Evolutionary conservation across 2,329 filamentous ascomycete species (phyloP).

Genomic region (Neopestalotiopsis sp.): DNA sequence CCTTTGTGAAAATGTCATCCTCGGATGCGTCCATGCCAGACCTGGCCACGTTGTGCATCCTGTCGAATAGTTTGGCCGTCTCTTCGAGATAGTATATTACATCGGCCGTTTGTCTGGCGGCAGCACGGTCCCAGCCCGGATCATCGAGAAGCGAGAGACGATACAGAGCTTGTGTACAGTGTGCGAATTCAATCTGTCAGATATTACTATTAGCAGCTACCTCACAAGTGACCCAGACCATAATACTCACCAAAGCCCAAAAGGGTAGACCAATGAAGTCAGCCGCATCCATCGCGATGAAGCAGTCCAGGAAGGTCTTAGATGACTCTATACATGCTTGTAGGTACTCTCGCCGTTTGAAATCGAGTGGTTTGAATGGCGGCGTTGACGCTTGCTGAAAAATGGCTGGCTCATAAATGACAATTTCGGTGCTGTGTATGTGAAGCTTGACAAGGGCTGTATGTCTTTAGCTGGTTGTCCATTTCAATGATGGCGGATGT

Average conservation of each 20-base stretch:
- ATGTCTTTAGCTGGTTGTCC: not conserved
- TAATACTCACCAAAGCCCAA: constrained; percentile 20
- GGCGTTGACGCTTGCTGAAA: constrained; percentile 23
- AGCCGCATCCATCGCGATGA: constrained; percentile 26
- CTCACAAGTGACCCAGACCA: no score
- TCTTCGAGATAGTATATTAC: constrained; percentile 28
- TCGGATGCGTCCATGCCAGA: constrained; percentile 24
- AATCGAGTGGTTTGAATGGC: constrained; percentile 20
- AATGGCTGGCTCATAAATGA: constrained; percentile 44
- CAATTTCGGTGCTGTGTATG: constrained; percentile 42
- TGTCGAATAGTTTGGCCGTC: constrained; percentile 25
- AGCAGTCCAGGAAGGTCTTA: constrained; percentile 31
- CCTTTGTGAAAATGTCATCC: constrained; percentile 8
- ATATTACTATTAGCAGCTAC: no score
- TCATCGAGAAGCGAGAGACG: constrained; percentile 34
- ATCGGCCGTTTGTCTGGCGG: constrained; percentile 27
- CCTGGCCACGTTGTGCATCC: constrained; percentile 26
- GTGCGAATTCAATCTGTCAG: constrained; percentile 30
- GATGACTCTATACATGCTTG: constrained; percentile 30
- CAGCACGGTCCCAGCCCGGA: constrained; percentile 32
- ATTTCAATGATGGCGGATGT: accelerated
- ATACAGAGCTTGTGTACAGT: constrained; percentile 34
- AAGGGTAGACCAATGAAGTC: constrained; percentile 32
- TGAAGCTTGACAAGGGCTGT: constrained; percentile 42
- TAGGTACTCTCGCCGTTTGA: constrained; percentile 28